Evolutionary conservation across 1,139 yeast species (phyloP), one percentile per base, ranked within the genome.

Genomic region (Saccharomyces pastorianus): DNA sequence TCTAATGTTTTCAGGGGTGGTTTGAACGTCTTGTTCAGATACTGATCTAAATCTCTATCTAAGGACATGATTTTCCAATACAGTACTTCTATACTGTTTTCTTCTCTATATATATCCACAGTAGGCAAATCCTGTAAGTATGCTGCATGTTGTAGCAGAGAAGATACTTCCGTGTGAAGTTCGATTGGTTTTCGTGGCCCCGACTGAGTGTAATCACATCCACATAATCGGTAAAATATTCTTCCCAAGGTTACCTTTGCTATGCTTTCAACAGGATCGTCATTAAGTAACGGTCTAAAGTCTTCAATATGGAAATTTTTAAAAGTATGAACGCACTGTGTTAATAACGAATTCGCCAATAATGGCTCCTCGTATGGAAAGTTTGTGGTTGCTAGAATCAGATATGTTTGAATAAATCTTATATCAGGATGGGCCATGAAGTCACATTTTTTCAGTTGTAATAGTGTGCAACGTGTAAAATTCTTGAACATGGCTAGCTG

Each of bases 1-100:
- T 67, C 69, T 25, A 68, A 52, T 4, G 70, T 64, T 51, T 65
- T 66, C 13, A 66, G 49, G 7, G 65, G 65, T 3, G 71, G 70
- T 48, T 61, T 66, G 7, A 55, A 52, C 2, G 55, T 52, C 14
- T 58, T 59, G 4, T 46, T 49, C 17, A 59, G 47, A 46, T 63
- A 65, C 34, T 58, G 61, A 29, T 65, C 65, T 17, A 68, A 38
- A 52, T 68, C 71, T 48, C 71, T 61, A 20, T 68, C 70, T 6
- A 68, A 51, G 1, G 71, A 67, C 1, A 61, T 44, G 1, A 68
- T 53, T 47, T 67, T 67, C 71, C 71, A 68, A 34, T 54, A 56
- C 1, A 66, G 52, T 0, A 63, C 53, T 51, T 68, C 71, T 50
- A 63, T 64, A 46, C 57, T 61, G 14, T 64, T 67, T 31, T 67